A percentile compares a stretch with the other conserved stretches of the same genome.
These are phyloP conservation scores for Podila clonocystis DNA, from an alignment of 192 early-diverging fungal genomes.

Conservation along the genomic window DNA sequence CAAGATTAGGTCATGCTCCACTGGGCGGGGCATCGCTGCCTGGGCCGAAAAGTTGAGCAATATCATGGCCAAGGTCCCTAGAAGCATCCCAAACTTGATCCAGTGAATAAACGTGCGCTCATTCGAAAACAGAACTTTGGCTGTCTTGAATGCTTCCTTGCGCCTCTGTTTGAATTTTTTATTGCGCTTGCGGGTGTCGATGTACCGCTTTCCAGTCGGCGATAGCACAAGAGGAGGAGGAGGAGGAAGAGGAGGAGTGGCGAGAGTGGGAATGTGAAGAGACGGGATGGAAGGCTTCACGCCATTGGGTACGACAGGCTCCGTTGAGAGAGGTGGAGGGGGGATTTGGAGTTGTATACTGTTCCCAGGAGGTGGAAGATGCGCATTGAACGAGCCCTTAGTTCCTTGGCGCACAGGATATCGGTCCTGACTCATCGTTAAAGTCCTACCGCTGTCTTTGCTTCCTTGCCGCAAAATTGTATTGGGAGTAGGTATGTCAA, in stretches of 20 bases:
- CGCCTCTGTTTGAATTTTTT: background rate
- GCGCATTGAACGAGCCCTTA: too few species aligned
- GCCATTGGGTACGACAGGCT: background rate
- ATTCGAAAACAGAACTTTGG: constrained; percentile 28
- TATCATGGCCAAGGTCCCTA: constrained; percentile 27
- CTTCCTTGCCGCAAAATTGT: background rate
- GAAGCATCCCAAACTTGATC: constrained; percentile 44
- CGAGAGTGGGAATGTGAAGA: background rate
- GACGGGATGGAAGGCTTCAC: background rate
- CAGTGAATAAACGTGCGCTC: constrained; percentile 44
- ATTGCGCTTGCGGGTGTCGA: constrained; percentile 15
- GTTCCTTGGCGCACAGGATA: too few species aligned
- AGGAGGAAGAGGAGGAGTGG: background rate
- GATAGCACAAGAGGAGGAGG: background rate
- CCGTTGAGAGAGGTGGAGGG: background rate
- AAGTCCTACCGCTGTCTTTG: background rate
- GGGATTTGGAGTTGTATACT: too few species aligned
- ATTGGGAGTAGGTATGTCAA: background rate
- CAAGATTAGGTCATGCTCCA: background rate
- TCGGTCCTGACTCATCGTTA: background rate
- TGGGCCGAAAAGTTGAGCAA: constrained; percentile 32
- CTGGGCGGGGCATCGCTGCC: background rate
- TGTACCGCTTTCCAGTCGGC: constrained; percentile 24
- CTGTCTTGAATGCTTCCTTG: constrained; percentile 15
- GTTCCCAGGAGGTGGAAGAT: too few species aligned